Percentiles rank a stretch among this genome's conserved stretches.
phyloP scores from a whole-genome alignment of 108 stramenopile species.

The Skeletonema potamos region DNA sequence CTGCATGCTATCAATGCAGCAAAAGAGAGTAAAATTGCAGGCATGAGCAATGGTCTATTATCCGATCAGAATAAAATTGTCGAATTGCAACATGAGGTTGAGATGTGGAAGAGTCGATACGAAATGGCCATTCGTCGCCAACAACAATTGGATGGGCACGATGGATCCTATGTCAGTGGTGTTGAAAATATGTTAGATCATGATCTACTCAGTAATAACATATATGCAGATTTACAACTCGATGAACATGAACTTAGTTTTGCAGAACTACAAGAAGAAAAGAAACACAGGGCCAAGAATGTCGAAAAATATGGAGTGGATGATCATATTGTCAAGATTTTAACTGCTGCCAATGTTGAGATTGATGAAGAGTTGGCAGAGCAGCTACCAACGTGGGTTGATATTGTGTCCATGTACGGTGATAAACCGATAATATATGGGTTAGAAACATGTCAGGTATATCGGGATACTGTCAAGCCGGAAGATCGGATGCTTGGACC shows the following conservation, averaged over 20 bases:
- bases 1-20: conserved; percentile 2
- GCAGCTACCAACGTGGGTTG: conserved; percentile 64
- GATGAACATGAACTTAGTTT: not conserved
- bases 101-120: conserved; percentile 5
- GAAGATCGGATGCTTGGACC: not conserved
- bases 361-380: conserved; percentile 52
- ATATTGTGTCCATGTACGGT: conserved; percentile 46
- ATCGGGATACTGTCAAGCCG: conserved; percentile 37
- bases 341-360: conserved; percentile 47
- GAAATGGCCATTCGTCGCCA: conserved; percentile 13
- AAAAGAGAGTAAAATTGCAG: not conserved
- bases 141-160: not conserved
- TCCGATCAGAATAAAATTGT: conserved; percentile 11
- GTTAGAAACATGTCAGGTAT: conserved; percentile 42
- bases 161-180: not conserved
- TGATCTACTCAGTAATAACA: not conserved
- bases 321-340: conserved; percentile 51
- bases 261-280: not conserved
- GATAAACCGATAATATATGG: conserved; percentile 43
- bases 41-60: not conserved
- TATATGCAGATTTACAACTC: conserved; percentile 6
- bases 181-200: not conserved
- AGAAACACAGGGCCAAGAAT: not conserved
- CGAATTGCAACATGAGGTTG: not conserved
- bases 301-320: conserved; percentile 31